A percentile compares a stretch with the other conserved stretches of the same genome.
Evolutionary conservation across 2,329 filamentous ascomycete species (phyloP).

Genomic region (Aureobasidium sp.): DNA sequence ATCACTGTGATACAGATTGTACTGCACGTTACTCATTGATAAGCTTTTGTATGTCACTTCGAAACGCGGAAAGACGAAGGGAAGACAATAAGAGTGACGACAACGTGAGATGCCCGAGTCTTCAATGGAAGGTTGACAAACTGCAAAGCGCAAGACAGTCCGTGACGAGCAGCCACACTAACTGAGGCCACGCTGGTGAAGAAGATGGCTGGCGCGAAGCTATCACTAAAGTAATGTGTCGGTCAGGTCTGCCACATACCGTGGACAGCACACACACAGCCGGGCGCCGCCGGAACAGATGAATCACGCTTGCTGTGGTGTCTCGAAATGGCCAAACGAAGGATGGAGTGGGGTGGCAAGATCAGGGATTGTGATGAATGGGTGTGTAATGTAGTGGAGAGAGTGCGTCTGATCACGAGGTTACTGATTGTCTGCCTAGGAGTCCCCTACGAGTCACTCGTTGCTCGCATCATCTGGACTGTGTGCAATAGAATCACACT

Average conservation of each 20-base stretch:
- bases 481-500: no score
- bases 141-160: conserved; percentile 6
- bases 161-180: conserved; percentile 12
- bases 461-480: no score
- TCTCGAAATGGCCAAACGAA: background rate
- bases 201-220: no score
- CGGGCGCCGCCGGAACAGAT: conserved; percentile 7
- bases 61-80: no score
- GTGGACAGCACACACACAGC: conserved; percentile 13
- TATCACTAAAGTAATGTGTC: no score
- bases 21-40: no score
- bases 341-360: background rate
- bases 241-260: conserved; percentile 11
- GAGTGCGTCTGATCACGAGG: no score
- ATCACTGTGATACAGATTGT: no score
- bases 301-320: background rate
- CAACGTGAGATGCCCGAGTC: background rate
- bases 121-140: background rate
- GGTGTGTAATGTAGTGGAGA: no score
- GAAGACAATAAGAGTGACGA: background rate
- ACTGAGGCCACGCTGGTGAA: conserved; percentile 13
- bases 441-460: no score
- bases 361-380: background rate
- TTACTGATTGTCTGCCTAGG: no score
- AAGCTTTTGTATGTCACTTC: no score